Percentiles rank a stretch among this genome's conserved stretches.
phyloP scores from a whole-genome alignment of 192 early-diverging fungal species.

The Entomortierella chlamydospora region DNA sequence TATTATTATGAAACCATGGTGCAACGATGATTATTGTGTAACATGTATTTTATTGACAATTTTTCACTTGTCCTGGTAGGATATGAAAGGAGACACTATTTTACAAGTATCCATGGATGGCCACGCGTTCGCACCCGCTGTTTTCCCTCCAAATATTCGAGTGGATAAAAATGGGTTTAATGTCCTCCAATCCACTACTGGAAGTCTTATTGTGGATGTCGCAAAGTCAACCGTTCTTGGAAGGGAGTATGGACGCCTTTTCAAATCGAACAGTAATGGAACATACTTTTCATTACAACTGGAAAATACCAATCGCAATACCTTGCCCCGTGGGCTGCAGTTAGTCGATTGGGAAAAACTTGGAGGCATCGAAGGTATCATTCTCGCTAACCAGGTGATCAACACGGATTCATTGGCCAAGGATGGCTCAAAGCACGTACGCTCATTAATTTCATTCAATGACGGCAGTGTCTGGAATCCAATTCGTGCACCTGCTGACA shows the following conservation, averaged over 20 bases:
- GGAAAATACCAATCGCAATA: constrained; percentile 84
- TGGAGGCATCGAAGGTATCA: constrained; percentile 86
- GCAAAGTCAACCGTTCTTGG: constrained; percentile 62
- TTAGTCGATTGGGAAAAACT: constrained; percentile 94
- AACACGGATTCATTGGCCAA: constrained; percentile 76
- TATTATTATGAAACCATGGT: background rate
- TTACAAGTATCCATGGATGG: constrained; percentile 86
- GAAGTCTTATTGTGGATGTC: constrained; percentile 83
- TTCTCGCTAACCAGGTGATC: constrained; percentile 88
- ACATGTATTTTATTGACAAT: no score
- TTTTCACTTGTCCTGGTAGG: constrained; percentile 38
- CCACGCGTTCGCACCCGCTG: constrained; percentile 71
- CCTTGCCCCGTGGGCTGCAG: constrained; percentile 38
- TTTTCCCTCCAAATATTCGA: constrained; percentile 86
- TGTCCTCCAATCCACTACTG: constrained; percentile 85
- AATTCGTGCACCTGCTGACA: constrained; percentile 20
- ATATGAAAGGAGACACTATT: constrained; percentile 59
- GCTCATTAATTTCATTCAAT: constrained; percentile 87
- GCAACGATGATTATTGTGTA: background rate
- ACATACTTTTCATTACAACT: constrained; percentile 81
- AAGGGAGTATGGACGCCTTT: constrained; percentile 77
- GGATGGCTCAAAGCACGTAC: constrained; percentile 72
- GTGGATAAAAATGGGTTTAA: constrained; percentile 86
- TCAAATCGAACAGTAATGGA: constrained; percentile 91
- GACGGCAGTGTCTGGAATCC: constrained; percentile 72